Conservation (phyloP, 2,329 filamentous ascomycete genomes). For the Calonectria pseudoreteaudii region DNA sequence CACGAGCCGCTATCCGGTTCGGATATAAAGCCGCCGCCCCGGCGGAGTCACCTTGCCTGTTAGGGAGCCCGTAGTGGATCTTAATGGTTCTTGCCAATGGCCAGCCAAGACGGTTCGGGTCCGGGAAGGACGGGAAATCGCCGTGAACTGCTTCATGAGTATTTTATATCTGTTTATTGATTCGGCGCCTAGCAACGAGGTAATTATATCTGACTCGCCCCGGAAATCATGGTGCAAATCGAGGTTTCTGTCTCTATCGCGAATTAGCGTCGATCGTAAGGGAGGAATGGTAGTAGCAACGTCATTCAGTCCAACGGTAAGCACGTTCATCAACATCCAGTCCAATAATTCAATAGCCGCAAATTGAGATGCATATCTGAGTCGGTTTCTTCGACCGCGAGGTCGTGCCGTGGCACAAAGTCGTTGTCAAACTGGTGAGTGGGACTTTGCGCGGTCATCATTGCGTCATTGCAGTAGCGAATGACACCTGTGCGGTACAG, state of each 20-base stretch:
- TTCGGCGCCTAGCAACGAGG: no score
- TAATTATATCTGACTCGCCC: fast-evolving
- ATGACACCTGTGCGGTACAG: not conserved
- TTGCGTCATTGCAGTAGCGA: conserved; percentile 5
- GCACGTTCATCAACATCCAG: not conserved
- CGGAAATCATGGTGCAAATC: no score
- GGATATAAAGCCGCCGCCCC: not conserved
- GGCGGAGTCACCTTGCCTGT: not conserved
- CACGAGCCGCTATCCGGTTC: not conserved
- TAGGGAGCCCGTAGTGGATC: not conserved
- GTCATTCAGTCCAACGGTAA: not conserved
- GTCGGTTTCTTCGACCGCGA: not conserved
- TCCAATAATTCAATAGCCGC: not conserved
- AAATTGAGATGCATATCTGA: not conserved
- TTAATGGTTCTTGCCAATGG: not conserved
- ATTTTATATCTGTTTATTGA: not conserved
- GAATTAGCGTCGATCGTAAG: not conserved
- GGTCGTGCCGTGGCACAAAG: not conserved
- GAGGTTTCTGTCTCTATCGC: no score
- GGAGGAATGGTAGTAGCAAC: not conserved
- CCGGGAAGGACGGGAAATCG: not conserved
- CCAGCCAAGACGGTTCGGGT: no score
- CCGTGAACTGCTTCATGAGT: not conserved
- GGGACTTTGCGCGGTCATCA: not conserved
- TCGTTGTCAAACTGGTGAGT: not conserved